These are phyloP conservation scores for Chloranthus sessilifolius DNA, from an alignment of 164 flowering plant species.

Conservation along the genomic window DNA sequence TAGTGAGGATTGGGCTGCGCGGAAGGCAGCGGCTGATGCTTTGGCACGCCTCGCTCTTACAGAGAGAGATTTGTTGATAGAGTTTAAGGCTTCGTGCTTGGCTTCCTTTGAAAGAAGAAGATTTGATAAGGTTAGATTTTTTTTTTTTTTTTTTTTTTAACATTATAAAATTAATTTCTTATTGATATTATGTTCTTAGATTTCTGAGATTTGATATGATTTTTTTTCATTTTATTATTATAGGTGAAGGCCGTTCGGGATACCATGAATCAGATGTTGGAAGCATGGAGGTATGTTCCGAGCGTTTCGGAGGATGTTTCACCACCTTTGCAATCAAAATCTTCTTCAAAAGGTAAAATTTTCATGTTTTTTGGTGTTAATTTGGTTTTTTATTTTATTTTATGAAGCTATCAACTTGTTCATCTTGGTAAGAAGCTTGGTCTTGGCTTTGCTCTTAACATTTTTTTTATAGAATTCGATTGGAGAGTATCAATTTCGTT, in stretches of 20 bases:
- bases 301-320: conserved; percentile 12
- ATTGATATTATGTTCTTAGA: not conserved
- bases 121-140: conserved; percentile 91
- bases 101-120: conserved; percentile 49
- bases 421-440: too few species aligned
- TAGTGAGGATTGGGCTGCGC: conserved; percentile 73
- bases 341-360: conserved; percentile 48
- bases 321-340: conserved; percentile 39
- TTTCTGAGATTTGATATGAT: not conserved
- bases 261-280: conserved; percentile 4
- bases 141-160: too few species aligned
- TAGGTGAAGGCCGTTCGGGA: conserved; percentile 6
- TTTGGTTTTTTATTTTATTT: too few species aligned
- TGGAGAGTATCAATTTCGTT: too few species aligned
- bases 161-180: too few species aligned
- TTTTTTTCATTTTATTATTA: not conserved
- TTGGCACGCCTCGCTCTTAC: conserved; percentile 50
- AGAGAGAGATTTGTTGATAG: conserved; percentile 46
- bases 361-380: not conserved
- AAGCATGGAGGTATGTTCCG: not conserved
- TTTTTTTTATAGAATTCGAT: too few species aligned
- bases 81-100: conserved; percentile 45
- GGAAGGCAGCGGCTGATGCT: conserved; percentile 75
- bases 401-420: too few species aligned
- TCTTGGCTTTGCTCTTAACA: too few species aligned